Percentiles rank a stretch among this genome's conserved stretches.
Conservation (phyloP, 148 eudicot genomes). For the Spergularia marina region DNA sequence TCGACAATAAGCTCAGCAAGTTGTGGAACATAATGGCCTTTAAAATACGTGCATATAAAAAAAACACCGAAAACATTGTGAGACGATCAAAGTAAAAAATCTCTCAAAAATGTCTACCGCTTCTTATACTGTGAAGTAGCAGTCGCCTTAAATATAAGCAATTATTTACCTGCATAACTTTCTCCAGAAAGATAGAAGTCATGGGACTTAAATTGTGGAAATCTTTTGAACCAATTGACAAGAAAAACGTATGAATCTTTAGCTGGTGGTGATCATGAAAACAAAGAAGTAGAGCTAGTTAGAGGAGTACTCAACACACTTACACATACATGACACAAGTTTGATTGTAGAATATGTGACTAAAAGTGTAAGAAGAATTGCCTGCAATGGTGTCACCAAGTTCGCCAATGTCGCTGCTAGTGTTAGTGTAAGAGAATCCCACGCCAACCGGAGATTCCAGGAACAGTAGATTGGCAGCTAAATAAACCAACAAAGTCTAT, state of each 20-base stretch:
- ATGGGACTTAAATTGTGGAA: slow-evolving; percentile 75
- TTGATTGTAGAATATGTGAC: not conserved
- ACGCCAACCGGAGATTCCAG: slow-evolving; percentile 86
- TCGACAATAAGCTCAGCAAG: slow-evolving; percentile 61
- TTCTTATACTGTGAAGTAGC: no score
- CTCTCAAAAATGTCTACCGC: not conserved
- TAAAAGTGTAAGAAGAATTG: slow-evolving; percentile 4
- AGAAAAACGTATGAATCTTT: slow-evolving; percentile 65
- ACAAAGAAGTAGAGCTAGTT: not conserved
- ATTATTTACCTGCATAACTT: slow-evolving; percentile 75
- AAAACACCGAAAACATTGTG: not conserved
- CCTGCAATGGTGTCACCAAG: slow-evolving; percentile 78
- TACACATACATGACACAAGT: no score
- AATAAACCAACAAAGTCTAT: not conserved
- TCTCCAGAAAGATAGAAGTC: slow-evolving; percentile 88
- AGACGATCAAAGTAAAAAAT: not conserved
- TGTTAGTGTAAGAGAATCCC: slow-evolving; percentile 87
- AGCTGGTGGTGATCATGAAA: slow-evolving; percentile 45
- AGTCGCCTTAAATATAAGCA: no score
- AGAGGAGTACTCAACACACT: not conserved
- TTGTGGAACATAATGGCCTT: slow-evolving; percentile 91
- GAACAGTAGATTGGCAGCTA: slow-evolving; percentile 77
- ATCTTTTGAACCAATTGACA: slow-evolving; percentile 73
- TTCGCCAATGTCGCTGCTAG: slow-evolving; percentile 45
- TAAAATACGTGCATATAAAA: not conserved